These are phyloP conservation scores for Aegilops tauschii DNA, from an alignment of 176 grass and related monocot genomes.

Conservation along the genomic window DNA sequence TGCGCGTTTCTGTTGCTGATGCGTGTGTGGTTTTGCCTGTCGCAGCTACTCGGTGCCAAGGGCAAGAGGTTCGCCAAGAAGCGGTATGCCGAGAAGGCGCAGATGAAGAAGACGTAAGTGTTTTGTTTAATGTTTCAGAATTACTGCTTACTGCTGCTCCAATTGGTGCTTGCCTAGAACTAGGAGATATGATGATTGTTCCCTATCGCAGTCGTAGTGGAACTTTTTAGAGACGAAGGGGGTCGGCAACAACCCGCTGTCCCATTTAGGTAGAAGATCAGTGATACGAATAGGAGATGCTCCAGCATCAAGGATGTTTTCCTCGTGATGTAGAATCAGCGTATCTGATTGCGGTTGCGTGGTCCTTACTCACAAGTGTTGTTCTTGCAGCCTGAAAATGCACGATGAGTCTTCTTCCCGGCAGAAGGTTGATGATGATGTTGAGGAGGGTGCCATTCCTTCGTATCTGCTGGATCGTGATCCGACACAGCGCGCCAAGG, in stretches of 20 bases:
- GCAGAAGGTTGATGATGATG: slow-evolving; percentile 65
- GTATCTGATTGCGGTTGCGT: neutral
- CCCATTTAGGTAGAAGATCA: neutral
- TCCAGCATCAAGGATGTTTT: neutral
- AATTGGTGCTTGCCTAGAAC: neutral
- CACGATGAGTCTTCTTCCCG: slow-evolving; percentile 80
- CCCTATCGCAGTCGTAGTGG: neutral
- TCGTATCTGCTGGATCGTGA: slow-evolving; percentile 93
- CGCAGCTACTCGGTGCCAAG: slow-evolving; percentile 70
- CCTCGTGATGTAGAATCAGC: neutral
- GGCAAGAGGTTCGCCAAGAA: slow-evolving; percentile 91
- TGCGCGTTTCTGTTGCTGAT: slow-evolving; percentile 8
- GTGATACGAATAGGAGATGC: neutral
- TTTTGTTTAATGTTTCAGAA: neutral
- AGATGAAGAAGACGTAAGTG: slow-evolving; percentile 95
- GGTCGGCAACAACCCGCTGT: neutral
- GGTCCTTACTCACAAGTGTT: neutral
- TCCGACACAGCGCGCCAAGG: slow-evolving; percentile 69
- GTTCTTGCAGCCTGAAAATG: slow-evolving; percentile 68
- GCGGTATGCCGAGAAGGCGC: slow-evolving; percentile 82
- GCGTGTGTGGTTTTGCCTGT: neutral
- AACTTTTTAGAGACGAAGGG: neutral
- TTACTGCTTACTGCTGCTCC: neutral
- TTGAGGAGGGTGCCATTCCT: slow-evolving; percentile 76
- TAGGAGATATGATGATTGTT: neutral